phyloP scores from a whole-genome alignment of 2,329 filamentous ascomycete genomes.

The Apiospora malaysiana region DNA sequence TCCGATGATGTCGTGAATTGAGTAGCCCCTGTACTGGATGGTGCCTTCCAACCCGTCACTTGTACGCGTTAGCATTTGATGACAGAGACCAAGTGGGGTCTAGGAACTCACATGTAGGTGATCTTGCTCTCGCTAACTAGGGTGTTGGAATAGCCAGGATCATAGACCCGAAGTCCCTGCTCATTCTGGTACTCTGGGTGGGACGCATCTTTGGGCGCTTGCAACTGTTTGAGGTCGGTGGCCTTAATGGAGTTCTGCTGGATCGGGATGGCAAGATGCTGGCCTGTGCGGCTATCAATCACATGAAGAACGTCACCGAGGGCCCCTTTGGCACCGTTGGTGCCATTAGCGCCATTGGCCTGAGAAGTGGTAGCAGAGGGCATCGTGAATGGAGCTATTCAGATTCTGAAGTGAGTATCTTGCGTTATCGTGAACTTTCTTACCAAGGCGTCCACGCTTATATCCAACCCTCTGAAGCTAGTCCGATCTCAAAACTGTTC shows the following conservation, averaged over 20 bases:
- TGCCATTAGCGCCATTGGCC: neutral
- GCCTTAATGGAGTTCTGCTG: slow-evolving; percentile 28
- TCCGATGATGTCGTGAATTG: slow-evolving; percentile 29
- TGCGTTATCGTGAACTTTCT: neutral
- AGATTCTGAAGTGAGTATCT: neutral
- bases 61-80: neutral
- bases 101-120: slow-evolving; percentile 29
- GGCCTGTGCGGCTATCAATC: slow-evolving; percentile 29
- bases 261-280: slow-evolving; percentile 26
- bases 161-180: slow-evolving; percentile 29
- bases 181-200: slow-evolving; percentile 30
- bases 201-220: slow-evolving; percentile 29
- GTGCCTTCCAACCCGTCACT: slow-evolving; percentile 27
- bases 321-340: neutral
- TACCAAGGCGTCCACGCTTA: neutral
- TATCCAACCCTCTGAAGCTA: neutral
- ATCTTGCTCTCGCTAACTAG: slow-evolving; percentile 30
- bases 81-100: neutral
- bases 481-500: neutral
- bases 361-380: neutral
- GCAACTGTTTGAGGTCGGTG: slow-evolving; percentile 28
- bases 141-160: slow-evolving; percentile 31
- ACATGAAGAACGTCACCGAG: neutral
- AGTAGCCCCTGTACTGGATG: slow-evolving; percentile 28
- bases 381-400: neutral